These are phyloP conservation scores for Escovopsis weberi DNA, from an alignment of 2,329 filamentous ascomycete species.

Conservation along the genomic window DNA sequence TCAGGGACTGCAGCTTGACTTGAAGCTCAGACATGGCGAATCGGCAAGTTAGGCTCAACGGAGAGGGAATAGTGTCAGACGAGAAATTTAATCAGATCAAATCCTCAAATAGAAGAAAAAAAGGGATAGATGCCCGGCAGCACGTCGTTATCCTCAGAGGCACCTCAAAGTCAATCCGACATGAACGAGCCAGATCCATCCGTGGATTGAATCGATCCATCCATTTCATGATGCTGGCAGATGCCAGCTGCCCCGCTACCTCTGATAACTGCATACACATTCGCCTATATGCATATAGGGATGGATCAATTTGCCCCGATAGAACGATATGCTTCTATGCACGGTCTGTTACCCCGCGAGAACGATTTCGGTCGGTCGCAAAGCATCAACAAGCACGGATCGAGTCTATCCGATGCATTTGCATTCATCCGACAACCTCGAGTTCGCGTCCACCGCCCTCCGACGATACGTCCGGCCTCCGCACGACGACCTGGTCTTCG, in stretches of 20 bases:
- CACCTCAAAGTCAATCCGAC: neutral
- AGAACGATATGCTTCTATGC: slow-evolving; percentile 2
- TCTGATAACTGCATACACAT: too few species aligned
- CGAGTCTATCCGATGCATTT: neutral
- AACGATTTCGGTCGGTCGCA: slow-evolving; percentile 1
- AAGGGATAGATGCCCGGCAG: neutral
- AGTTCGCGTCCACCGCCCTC: slow-evolving; percentile 1
- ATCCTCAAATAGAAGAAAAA: neutral
- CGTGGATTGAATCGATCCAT: neutral
- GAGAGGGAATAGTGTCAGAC: neutral
- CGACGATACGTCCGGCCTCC: neutral
- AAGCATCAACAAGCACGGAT: neutral
- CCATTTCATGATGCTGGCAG: neutral
- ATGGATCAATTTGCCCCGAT: slow-evolving; percentile 3
- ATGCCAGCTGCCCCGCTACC: slow-evolving; percentile 4
- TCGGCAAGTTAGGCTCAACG: neutral
- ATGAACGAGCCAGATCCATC: neutral
- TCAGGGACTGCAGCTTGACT: slow-evolving; percentile 64
- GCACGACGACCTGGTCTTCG: neutral
- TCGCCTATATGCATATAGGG: too few species aligned
- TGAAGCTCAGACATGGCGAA: slow-evolving; percentile 54
- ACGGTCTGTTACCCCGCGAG: slow-evolving; percentile 5
- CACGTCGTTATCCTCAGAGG: too few species aligned
- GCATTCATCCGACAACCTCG: neutral
- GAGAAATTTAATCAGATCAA: neutral